Base-by-base conservation (phyloP, 2,329 filamentous ascomycete genomes). In the Paecilomyces sp. region DNA sequence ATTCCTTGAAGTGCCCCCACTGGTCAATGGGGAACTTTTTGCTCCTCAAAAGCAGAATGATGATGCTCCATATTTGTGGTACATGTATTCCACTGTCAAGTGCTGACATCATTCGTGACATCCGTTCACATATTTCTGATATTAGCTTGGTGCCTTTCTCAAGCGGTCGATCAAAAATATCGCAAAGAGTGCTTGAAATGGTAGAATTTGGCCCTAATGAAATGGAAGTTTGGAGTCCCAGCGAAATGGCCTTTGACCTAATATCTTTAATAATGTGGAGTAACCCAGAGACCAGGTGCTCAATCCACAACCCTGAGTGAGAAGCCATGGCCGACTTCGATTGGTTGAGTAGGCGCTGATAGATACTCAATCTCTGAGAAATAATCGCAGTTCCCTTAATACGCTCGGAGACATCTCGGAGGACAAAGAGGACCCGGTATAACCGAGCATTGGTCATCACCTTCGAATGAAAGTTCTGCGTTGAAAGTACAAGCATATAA, bases 51-150 rank as follows among this genome's bases (percentile, higher is more conserved):
- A 96, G 85, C 1, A 96, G 81, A 6, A 93, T 85, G 2, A 96
- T 80, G 36, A 91, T 84, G 60, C 89, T 89, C 93, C 93, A 97
- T 24, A 97, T 90, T 64, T 92, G 89, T 5, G 94, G 92, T 0
- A 96, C 92, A 47, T 85, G 80, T 0, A 81, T 73, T 9, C 84
- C 85, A 24, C 85, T 82, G 12, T 86, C 83, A 63, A 86, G 83
- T 28, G 77, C 75, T 4, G 77, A 68, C 64, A 88, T 80, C 86
- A 94, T 90, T 11, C 81, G 79, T 59, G 83, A 83, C 57, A 97
- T 79, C 33, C 85, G 83, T 22, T 83, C 79, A 50, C 85, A 83
- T 65, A 93, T 87, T 66, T 87, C 88, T 9, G 88, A 83, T 41
- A 88, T 85, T 66, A 92, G 90, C 18, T 80, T 86, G 58, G 81